These are phyloP conservation scores for Ochromonadaceae sp. DNA, from an alignment of 352 stramenopile species.

Conservation along the genomic window DNA sequence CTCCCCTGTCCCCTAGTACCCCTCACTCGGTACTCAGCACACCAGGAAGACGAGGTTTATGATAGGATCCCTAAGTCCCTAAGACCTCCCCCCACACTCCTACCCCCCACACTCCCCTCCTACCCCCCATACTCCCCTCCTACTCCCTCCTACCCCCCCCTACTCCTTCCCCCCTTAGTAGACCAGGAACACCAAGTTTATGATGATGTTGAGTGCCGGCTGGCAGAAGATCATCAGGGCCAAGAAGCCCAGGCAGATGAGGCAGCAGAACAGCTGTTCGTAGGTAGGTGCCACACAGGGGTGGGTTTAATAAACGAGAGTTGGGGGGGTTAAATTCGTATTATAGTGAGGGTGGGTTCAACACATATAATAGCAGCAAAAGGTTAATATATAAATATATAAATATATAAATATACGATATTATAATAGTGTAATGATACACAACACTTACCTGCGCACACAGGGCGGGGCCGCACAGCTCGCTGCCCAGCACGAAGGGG, in stretches of 20 bases:
- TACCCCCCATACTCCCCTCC: no score
- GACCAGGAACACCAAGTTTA: slow-evolving; percentile 14
- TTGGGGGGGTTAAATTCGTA: neutral
- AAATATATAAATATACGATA: slow-evolving; percentile 26
- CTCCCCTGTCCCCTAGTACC: no score
- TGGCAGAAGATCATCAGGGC: slow-evolving; percentile 21
- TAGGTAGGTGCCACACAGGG: neutral
- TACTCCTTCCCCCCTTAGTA: slow-evolving; percentile 15
- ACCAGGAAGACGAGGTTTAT: no score
- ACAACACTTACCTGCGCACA: slow-evolving; percentile 46
- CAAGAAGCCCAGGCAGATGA: slow-evolving; percentile 14
- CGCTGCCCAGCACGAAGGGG: slow-evolving; percentile 66
- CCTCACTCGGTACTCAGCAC: no score
- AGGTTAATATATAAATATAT: slow-evolving; percentile 21
- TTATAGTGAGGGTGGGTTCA: neutral
- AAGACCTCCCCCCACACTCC: no score
- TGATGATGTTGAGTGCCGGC: slow-evolving; percentile 20
- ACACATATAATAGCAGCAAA: neutral
- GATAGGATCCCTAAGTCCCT: no score
- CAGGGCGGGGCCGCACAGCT: slow-evolving; percentile 60
- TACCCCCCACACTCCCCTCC: no score
- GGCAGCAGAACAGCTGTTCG: slow-evolving; percentile 11
- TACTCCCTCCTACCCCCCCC: no score
- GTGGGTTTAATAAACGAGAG: neutral
- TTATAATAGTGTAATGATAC: slow-evolving; percentile 55